Base-by-base conservation (phyloP, 257 asterid species). In the Lithospermum erythrorhizon region DNA sequence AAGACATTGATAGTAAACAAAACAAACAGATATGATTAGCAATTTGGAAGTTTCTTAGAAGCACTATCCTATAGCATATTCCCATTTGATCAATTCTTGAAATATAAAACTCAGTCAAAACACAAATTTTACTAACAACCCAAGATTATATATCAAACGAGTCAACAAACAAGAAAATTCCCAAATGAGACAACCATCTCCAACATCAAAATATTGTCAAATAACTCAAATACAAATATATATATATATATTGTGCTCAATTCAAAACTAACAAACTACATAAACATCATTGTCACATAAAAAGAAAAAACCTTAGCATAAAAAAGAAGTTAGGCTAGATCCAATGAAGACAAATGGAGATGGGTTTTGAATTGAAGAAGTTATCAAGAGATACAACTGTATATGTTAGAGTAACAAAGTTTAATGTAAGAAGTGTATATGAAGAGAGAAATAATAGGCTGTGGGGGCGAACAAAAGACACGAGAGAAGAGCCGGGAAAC, bases 221-320 rank as follows among this genome's bases (percentile, higher is more conserved):
- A 41, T 41, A 3, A 11, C 49, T 18, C 11, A 41, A 41, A 41
- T 41, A 0, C 49, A 41, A 41, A 41, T 7, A 27, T 2, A 32
- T n/a, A n/a, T n/a, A n/a, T n/a, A n/a, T n/a, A n/a, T n/a, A n/a
- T n/a, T n/a, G n/a, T 32, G 11, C 45, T 10, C 45, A 32, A 32
- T 32, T 32, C 10, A 41, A 11, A 41, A 41, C 48, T 9, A 41
- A 25, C 29, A 25, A 25, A 13, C 48, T 9, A 25, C n/a, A 11
- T 6, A 20, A 48, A 24, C 11, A 49, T 54, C 21, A 20, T 30
- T 23, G 19, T 0, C 53, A 53, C n/a, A 25, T 52, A 20, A 59
- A 48, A 66, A 65, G 54, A 55, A 23, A 51, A 68, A 52, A 70
- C 72, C 83, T 85, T 75, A 75, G 63, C 53, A 35, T 55, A n/a